Conservation (phyloP, 2,329 filamentous ascomycete species). For the Trichophyton simii region DNA sequence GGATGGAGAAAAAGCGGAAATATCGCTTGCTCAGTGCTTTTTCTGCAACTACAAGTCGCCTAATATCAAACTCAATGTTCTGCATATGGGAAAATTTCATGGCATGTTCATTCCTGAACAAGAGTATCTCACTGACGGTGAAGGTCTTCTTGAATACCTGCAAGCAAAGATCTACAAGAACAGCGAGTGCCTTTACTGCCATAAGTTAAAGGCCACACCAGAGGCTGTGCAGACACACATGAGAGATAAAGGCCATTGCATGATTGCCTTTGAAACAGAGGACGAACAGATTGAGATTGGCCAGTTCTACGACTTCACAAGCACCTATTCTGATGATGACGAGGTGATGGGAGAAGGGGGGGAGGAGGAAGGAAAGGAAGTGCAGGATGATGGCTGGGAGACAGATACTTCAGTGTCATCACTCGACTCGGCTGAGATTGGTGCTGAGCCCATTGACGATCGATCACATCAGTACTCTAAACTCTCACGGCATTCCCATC, state of each 20-base stretch:
- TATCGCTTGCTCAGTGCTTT: slow-evolving; percentile 48
- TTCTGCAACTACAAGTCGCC: slow-evolving; percentile 87
- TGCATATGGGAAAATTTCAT: slow-evolving; percentile 85
- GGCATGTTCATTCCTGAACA: slow-evolving; percentile 94
- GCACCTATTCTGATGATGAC: slow-evolving; percentile 79
- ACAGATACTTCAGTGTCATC: slow-evolving; percentile 87
- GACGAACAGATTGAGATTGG: slow-evolving; percentile 88
- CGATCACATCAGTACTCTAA: slow-evolving; percentile 59
- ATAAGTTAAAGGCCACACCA: slow-evolving; percentile 65
- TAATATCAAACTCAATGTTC: slow-evolving; percentile 59
- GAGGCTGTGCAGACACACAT: slow-evolving; percentile 89
- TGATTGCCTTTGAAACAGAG: slow-evolving; percentile 81
- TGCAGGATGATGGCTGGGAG: slow-evolving; percentile 76
- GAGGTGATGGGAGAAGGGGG: slow-evolving; percentile 38
- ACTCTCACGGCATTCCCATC: slow-evolving; percentile 57
- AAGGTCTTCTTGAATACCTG: slow-evolving; percentile 67
- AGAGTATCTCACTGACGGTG: slow-evolving; percentile 66
- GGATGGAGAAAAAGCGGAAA: slow-evolving; percentile 31
- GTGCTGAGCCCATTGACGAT: slow-evolving; percentile 55
- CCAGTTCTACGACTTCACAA: slow-evolving; percentile 92
- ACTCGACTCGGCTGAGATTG: slow-evolving; percentile 68
- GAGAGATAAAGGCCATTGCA: slow-evolving; percentile 93
- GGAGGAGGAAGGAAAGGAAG: slow-evolving; percentile 39
- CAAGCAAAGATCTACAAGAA: slow-evolving; percentile 67
- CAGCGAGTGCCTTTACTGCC: slow-evolving; percentile 78